Evolutionary conservation across 2,329 filamentous ascomycete genomes (phyloP), one percentile per base, ranked within the genome.

Genomic region (Rhynchosporium secalis): DNA sequence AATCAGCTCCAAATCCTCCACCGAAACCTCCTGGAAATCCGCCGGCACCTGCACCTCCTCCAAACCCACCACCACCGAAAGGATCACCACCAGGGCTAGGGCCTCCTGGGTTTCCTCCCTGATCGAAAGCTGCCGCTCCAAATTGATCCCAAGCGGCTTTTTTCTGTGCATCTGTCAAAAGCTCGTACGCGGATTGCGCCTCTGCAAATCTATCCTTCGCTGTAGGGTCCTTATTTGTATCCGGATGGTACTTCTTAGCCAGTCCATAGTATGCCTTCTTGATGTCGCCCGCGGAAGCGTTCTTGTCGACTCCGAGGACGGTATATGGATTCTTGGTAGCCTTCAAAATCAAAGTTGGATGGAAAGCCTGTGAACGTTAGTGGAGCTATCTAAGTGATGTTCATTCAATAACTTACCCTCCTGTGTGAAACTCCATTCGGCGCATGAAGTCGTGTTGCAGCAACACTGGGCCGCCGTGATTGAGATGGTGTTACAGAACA

Each of bases 221-320:
- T n/a, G 81, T 83, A 2, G 91, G 76, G 70, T 98, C 95, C 76
- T 98, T 98, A 81, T 98, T 99, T 41, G 95, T 98, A 75, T 99
- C 95, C 8, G 95, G 95, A 72, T 99, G 95, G 75, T 86, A 99
- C 74, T 98, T 99, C 78, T 99, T 99, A 26, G 95, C 95, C 63
- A 98, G 81, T 56, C 93, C 91, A 75, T 99, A 99, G 80, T 99
- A 99, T 3, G 95, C 93, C 76, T 97, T 98, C 76, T 99, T 99
- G 75, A 99, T 98, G 41, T 98, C 94, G 63, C 86, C 81, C 3
- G 92, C 80, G 1, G 91, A 87, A n/a, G 95, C 91, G 65, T 78
- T 83, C 75, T 94, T 96, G 72, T 81, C 81, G 36, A 99, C 91
- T 13, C 95, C 95, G 33, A 99, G 86, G 3, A 90, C 84, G 68